These are phyloP conservation scores for Ceratocystis cubensis DNA, from an alignment of 2,329 filamentous ascomycete species.

Conservation along the genomic window DNA sequence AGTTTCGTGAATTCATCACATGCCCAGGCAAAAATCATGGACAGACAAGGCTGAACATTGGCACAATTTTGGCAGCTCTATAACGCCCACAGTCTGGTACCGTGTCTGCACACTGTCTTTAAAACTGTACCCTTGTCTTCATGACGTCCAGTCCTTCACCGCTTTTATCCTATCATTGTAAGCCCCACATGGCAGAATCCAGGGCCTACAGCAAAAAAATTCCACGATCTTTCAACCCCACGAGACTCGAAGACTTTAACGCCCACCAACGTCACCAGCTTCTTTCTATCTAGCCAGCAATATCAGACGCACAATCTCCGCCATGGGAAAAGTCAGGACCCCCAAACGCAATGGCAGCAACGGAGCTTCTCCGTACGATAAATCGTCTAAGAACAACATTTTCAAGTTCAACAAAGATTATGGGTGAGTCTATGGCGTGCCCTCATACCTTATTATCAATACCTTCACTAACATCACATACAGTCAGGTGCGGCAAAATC, in stretches of 20 bases:
- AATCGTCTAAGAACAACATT: conserved; percentile 56
- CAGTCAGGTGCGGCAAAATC: conserved; percentile 15
- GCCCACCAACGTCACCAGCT: neutral
- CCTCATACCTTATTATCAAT: too few relatives aligned
- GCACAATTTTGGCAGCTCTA: neutral
- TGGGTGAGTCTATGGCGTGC: conserved; percentile 32
- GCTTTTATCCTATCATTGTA: conserved; percentile 17
- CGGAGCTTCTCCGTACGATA: conserved; percentile 34
- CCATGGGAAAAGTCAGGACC: conserved; percentile 43
- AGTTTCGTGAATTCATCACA: neutral
- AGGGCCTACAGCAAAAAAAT: conserved; percentile 19
- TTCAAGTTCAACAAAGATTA: conserved; percentile 95
- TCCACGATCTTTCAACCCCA: conserved; percentile 19
- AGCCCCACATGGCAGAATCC: conserved; percentile 21
- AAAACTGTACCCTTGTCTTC: neutral
- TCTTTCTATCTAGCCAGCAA: neutral
- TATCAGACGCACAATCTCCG: conserved; percentile 16
- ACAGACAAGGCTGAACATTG: neutral
- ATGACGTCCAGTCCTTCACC: conserved; percentile 13
- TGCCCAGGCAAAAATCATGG: neutral
- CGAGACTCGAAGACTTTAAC: neutral
- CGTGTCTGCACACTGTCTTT: neutral
- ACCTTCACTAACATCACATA: too few relatives aligned
- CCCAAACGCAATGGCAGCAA: conserved; percentile 41
- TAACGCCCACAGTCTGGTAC: neutral